These are phyloP conservation scores for Chlamydomonas schloesseri DNA, from an alignment of 139 green algal genomes.

Conservation along the genomic window DNA sequence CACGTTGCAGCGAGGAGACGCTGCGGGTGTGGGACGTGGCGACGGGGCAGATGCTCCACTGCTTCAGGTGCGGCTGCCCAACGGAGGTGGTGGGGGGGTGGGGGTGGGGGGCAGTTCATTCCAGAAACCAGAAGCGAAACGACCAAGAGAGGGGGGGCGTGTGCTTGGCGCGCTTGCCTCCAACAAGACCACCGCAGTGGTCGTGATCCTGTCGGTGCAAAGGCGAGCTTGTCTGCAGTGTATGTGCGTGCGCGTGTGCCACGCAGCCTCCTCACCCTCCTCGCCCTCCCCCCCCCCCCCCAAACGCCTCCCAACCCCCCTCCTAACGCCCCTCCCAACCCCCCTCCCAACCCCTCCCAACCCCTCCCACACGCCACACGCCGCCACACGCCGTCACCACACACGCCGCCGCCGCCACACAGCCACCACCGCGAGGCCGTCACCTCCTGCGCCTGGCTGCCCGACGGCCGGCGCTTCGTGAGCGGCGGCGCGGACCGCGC, in stretches of 20 bases:
- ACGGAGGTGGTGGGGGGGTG: not conserved
- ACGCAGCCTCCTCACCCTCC: too few species aligned
- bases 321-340: not conserved
- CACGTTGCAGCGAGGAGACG: conserved; percentile 52
- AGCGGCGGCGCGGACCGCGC: conserved; percentile 80
- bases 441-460: conserved; percentile 84
- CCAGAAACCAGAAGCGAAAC: too few species aligned
- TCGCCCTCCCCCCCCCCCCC: too few species aligned
- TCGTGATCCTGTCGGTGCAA: too few species aligned
- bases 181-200: too few species aligned
- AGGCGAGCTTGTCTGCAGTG: too few species aligned
- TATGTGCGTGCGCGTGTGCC: too few species aligned
- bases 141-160: too few species aligned
- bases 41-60: conserved; percentile 58
- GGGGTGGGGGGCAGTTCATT: not conserved
- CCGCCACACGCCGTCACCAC: not conserved
- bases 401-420: not conserved
- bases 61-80: conserved; percentile 43
- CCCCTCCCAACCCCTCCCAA: not conserved
- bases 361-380: not conserved
- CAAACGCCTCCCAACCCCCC: too few species aligned
- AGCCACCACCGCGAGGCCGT: conserved; percentile 74
- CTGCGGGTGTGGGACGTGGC: conserved; percentile 74
- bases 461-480: conserved; percentile 79
- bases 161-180: too few species aligned